phyloP scores from a whole-genome alignment of 2,329 filamentous ascomycete species.

The Xylariaceae sp. region DNA sequence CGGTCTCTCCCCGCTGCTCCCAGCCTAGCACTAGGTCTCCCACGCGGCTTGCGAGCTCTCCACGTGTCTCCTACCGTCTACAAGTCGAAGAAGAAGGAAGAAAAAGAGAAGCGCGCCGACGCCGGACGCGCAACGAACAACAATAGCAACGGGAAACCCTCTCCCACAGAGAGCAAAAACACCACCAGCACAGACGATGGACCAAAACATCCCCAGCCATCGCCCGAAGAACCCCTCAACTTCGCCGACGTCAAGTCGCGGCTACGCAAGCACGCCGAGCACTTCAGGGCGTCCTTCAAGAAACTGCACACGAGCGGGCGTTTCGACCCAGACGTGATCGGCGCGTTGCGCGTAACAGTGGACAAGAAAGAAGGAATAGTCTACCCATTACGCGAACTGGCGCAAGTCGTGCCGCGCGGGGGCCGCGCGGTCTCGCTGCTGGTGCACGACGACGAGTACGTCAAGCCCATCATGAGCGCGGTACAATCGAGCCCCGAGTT shows the following conservation, averaged over 20 bases:
- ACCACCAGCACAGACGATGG: slow-evolving; percentile 16
- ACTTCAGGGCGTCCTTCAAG: slow-evolving; percentile 50
- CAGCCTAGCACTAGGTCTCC: background rate
- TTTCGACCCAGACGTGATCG: slow-evolving; percentile 59
- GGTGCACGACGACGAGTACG: slow-evolving; percentile 49
- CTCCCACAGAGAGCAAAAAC: background rate
- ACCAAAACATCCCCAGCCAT: slow-evolving; percentile 42
- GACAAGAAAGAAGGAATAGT: slow-evolving; percentile 40
- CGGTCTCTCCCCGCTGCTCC: background rate
- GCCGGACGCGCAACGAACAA: slow-evolving; percentile 6
- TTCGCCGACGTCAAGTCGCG: slow-evolving; percentile 56
- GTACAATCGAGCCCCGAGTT: slow-evolving; percentile 60
- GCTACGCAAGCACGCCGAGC: slow-evolving; percentile 49
- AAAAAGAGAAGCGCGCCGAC: background rate
- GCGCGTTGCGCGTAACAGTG: slow-evolving; percentile 51
- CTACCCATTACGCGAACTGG: slow-evolving; percentile 62
- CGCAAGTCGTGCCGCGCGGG: slow-evolving; percentile 58
- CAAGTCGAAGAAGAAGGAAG: slow-evolving; percentile 26
- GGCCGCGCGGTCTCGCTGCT: slow-evolving; percentile 48
- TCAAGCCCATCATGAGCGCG: slow-evolving; percentile 63
- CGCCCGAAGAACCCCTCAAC: slow-evolving; percentile 55
- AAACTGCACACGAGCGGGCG: slow-evolving; percentile 55
- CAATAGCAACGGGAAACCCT: background rate
- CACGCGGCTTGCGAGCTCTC: slow-evolving; percentile 2
- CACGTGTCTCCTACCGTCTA: slow-evolving; percentile 8